Percentiles rank a stretch among this genome's conserved stretches.
These are phyloP conservation scores for Brettanomyces custersianus DNA, from an alignment of 805 yeast species.

Conservation along the genomic window DNA sequence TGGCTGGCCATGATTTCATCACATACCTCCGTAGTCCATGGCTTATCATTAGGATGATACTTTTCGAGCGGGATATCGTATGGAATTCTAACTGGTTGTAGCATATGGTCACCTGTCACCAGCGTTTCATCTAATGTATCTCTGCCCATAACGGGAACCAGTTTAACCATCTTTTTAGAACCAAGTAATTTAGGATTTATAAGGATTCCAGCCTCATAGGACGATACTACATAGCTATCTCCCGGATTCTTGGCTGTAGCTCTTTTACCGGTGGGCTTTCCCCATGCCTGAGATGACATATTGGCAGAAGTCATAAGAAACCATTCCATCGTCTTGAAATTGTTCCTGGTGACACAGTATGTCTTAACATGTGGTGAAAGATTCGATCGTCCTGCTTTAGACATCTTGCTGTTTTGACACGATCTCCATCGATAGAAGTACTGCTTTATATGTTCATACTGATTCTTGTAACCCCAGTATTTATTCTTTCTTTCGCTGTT, in stretches of 20 bases:
- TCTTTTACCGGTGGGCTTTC: conserved; percentile 26
- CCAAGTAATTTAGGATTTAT: conserved; percentile 25
- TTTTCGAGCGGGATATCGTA: conserved; percentile 41
- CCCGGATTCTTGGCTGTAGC: conserved; percentile 7
- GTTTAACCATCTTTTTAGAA: conserved; percentile 2
- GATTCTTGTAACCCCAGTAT: conserved; percentile 22
- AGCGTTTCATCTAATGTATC: conserved; percentile 18
- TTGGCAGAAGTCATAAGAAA: conserved; percentile 67
- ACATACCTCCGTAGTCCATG: conserved; percentile 34
- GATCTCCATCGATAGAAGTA: conserved; percentile 39
- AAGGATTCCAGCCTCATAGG: conserved; percentile 49
- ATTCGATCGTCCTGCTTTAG: conserved; percentile 18
- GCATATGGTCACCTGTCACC: background rate
- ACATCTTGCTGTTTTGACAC: conserved; percentile 11
- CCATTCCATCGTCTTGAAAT: conserved; percentile 52
- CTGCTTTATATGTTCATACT: conserved; percentile 32
- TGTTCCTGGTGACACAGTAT: conserved; percentile 45
- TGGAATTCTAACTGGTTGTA: conserved; percentile 41
- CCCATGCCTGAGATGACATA: conserved; percentile 78
- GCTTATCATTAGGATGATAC: conserved; percentile 32
- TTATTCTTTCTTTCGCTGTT: conserved; percentile 9
- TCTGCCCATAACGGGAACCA: conserved; percentile 37
- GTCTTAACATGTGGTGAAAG: conserved; percentile 57
- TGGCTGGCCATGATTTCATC: no score
- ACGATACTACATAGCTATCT: conserved; percentile 23